Conservation (phyloP, 257 asterid species). For the Fraxinus pennsylvanica region DNA sequence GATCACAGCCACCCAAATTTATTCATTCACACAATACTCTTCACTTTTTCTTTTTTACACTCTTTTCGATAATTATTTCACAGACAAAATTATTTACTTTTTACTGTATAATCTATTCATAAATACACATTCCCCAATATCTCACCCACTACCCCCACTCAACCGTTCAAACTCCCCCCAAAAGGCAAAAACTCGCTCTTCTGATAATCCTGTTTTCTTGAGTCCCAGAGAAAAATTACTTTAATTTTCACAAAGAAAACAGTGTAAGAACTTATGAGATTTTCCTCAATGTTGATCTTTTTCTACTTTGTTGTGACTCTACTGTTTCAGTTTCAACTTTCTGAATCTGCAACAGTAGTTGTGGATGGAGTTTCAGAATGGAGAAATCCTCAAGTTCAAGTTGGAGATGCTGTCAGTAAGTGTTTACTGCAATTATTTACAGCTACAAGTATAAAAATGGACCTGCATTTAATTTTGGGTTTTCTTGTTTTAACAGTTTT, state of each 20-base stretch:
- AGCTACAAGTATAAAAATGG: not conserved
- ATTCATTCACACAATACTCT: slow-evolving; percentile 3
- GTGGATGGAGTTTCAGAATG: slow-evolving; percentile 81
- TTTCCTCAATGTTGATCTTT: slow-evolving; percentile 33
- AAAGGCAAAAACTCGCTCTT: slow-evolving; percentile 31
- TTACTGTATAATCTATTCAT: slow-evolving; percentile 32
- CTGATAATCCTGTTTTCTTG: slow-evolving; percentile 29
- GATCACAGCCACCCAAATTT: slow-evolving; percentile 39
- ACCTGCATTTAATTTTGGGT: not conserved
- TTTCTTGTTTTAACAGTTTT: slow-evolving; percentile 52
- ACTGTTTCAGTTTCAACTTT: slow-evolving; percentile 32
- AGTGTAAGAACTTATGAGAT: slow-evolving; percentile 27
- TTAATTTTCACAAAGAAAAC: slow-evolving; percentile 18
- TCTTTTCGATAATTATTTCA: slow-evolving; percentile 16
- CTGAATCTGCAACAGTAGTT: slow-evolving; percentile 53
- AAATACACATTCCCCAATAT: slow-evolving; percentile 41
- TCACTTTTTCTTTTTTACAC: slow-evolving; percentile 17
- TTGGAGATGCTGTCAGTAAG: slow-evolving; percentile 88
- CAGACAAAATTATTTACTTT: slow-evolving; percentile 54
- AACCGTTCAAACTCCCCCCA: slow-evolving; percentile 34
- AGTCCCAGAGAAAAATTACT: not conserved
- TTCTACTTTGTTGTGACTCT: slow-evolving; percentile 33
- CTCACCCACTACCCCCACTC: slow-evolving; percentile 16
- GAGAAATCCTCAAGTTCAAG: slow-evolving; percentile 71
- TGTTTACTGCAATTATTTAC: not conserved